Evolutionary conservation across 78 protist genomes (phyloP).

Genomic region (Paratrimastix pyriformis): DNA sequence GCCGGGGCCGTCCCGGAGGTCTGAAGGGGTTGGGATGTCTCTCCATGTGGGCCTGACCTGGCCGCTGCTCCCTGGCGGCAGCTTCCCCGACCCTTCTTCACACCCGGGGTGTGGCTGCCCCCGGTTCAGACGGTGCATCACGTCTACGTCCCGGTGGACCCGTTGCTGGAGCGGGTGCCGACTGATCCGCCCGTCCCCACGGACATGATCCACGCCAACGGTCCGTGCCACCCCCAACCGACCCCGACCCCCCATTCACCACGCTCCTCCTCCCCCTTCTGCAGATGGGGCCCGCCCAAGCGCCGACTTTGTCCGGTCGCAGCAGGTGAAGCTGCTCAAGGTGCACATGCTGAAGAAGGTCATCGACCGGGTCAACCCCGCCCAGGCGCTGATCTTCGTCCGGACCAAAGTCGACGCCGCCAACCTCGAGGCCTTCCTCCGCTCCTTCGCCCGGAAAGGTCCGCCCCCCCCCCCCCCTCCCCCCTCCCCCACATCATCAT

Average conservation of each 20-base stretch:
- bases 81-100: not conserved
- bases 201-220: conserved; percentile 44
- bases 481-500: not conserved
- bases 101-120: not conserved
- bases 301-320: conserved; percentile 26
- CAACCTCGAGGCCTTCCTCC: conserved; percentile 40
- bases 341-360: conserved; percentile 16
- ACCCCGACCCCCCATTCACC: conserved; percentile 13
- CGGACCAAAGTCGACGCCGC: conserved; percentile 71
- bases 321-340: conserved; percentile 54
- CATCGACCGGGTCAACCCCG: conserved; percentile 60
- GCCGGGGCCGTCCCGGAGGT: conserved; percentile 58
- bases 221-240: conserved; percentile 13
- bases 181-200: conserved; percentile 15
- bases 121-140: conserved; percentile 44
- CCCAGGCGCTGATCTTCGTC: conserved; percentile 66
- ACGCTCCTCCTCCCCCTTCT: not conserved
- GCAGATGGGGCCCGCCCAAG: not conserved
- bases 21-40: not conserved
- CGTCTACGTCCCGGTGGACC: conserved; percentile 9
- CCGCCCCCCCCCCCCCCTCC: not conserved
- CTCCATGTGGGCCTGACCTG: not conserved
- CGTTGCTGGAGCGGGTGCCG: conserved; percentile 1
- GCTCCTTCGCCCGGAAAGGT: conserved; percentile 2
- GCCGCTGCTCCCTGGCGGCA: not conserved